Percentiles rank a stretch among this genome's conserved stretches.
Evolutionary conservation across 2,329 filamentous ascomycete species (phyloP).

Genomic region (Zymoseptoria ardabiliae): DNA sequence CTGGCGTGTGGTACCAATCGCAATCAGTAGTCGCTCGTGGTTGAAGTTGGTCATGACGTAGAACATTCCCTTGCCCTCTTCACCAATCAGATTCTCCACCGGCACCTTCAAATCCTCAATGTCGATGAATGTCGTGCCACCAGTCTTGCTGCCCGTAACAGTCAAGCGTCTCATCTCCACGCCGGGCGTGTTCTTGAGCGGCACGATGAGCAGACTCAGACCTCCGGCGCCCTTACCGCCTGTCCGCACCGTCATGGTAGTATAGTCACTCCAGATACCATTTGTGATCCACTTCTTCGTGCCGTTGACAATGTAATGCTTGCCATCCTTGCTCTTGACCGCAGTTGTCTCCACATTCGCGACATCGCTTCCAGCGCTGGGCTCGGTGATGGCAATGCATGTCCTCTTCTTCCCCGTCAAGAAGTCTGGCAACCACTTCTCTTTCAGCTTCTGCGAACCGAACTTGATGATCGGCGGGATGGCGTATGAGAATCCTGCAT

Average conservation of each 20-base stretch:
- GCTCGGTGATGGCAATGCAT: slow-evolving; percentile 73
- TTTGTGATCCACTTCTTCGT: slow-evolving; percentile 75
- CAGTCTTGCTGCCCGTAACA: slow-evolving; percentile 54
- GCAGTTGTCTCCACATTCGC: slow-evolving; percentile 65
- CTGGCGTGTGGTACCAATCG: slow-evolving; percentile 55
- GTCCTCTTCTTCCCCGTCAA: slow-evolving; percentile 57
- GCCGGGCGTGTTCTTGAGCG: slow-evolving; percentile 42
- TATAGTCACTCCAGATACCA: slow-evolving; percentile 61
- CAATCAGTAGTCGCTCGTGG: slow-evolving; percentile 46
- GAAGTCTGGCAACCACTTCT: slow-evolving; percentile 59
- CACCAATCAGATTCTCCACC: slow-evolving; percentile 59
- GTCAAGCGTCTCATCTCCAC: slow-evolving; percentile 61
- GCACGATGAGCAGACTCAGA: slow-evolving; percentile 16
- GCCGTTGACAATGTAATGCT: slow-evolving; percentile 63
- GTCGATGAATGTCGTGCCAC: slow-evolving; percentile 67
- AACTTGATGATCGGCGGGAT: slow-evolving; percentile 65
- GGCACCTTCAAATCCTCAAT: slow-evolving; percentile 67
- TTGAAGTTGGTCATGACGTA: slow-evolving; percentile 39
- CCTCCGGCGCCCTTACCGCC: slow-evolving; percentile 43
- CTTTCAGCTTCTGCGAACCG: slow-evolving; percentile 53
- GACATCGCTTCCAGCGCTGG: slow-evolving; percentile 64
- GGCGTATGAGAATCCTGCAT: slow-evolving; percentile 63
- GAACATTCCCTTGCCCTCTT: slow-evolving; percentile 64
- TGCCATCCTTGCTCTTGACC: slow-evolving; percentile 53
- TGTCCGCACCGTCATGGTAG: slow-evolving; percentile 57